A percentile compares a stretch with the other conserved stretches of the same genome.
Conservation (phyloP, 768 basidiomycete species). For the Tylopilus sp. region DNA sequence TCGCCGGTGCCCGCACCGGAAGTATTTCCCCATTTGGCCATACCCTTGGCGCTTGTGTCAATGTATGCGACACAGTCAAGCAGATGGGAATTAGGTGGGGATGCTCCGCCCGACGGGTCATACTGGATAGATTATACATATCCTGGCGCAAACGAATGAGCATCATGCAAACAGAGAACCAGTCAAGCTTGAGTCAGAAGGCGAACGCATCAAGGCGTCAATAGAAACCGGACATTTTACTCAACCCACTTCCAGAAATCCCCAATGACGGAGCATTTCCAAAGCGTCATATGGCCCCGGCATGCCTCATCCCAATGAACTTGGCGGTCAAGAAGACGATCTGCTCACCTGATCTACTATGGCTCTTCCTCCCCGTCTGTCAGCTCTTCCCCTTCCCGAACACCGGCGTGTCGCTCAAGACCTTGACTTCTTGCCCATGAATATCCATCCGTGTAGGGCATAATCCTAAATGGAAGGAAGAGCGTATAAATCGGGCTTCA, state of each 20-base stretch:
- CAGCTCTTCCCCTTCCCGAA: conserved; percentile 77
- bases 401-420: conserved; percentile 55
- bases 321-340: neutral
- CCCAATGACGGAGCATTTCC: conserved; percentile 23
- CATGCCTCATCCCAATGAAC: conserved; percentile 42
- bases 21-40: neutral
- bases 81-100: too few relatives aligned
- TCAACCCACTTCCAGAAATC: conserved; percentile 25
- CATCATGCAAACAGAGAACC: neutral
- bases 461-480: conserved; percentile 74
- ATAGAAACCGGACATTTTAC: conserved; percentile 16
- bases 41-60: too few relatives aligned
- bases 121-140: neutral
- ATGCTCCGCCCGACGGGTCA: too few relatives aligned
- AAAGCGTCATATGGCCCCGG: conserved; percentile 90
- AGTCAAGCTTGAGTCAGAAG: conserved; percentile 18
- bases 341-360: conserved; percentile 12
- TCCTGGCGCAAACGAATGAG: conserved; percentile 1
- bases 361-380: conserved; percentile 64
- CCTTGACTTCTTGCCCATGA: conserved; percentile 74
- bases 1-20: neutral
- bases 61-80: too few relatives aligned
- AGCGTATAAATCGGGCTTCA: conserved; percentile 72
- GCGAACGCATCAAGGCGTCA: conserved; percentile 11
- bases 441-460: conserved; percentile 82